Evolutionary conservation across 2,329 filamentous ascomycete genomes (phyloP), one percentile per base, ranked within the genome.

Genomic region (Immersiporthe knoxdaviesiana): DNA sequence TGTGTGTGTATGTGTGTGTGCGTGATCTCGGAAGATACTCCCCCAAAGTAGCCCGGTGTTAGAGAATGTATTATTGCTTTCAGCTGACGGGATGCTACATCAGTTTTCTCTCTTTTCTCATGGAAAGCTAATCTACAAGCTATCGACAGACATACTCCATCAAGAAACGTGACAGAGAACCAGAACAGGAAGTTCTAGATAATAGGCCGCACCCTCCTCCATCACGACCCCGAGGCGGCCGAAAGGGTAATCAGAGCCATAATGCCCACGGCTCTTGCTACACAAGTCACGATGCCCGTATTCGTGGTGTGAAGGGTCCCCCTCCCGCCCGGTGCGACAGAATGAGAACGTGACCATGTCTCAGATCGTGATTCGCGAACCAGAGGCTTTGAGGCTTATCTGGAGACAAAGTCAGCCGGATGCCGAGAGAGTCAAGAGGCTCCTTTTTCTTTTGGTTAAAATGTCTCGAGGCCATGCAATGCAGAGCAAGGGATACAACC

Each of bases 301-400:
- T 11, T 41, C 10, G 12, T 16, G n/a, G 37, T 27, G 24, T 24
- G 24, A 32, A 44, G 63, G 41, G n/a, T n/a, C 16, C 50, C 41
- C 41, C 4, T 21, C 6, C 30, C 52, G n/a, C 52, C 21, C 63
- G 39, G 18, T 41, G 35, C n/a, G 11, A 18, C 24, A 24, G 27
- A 44, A 4, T 27, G 24, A 62, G 39, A 59, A 32, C 59, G 63
- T 65, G 63, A 65, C 63, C 63, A 59, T 58, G 35, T 56, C 27
- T 24, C 30, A 37, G 35, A 35, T 8, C 52, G 10, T 50, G 44
- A 58, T 65, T 58, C 39, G 52, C 63, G 63, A 59, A 65, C 52
- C 37, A 65, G 35, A 59, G 32, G 16, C 10, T 37, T 52, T 41
- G 50, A 32, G 44, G 30, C 32, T 35, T 50, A 52, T 35, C 41